A percentile compares a stretch with the other conserved stretches of the same genome.
Evolutionary conservation across 352 stramenopile genomes (phyloP).

Genomic region (Ophiocytium majus): DNA sequence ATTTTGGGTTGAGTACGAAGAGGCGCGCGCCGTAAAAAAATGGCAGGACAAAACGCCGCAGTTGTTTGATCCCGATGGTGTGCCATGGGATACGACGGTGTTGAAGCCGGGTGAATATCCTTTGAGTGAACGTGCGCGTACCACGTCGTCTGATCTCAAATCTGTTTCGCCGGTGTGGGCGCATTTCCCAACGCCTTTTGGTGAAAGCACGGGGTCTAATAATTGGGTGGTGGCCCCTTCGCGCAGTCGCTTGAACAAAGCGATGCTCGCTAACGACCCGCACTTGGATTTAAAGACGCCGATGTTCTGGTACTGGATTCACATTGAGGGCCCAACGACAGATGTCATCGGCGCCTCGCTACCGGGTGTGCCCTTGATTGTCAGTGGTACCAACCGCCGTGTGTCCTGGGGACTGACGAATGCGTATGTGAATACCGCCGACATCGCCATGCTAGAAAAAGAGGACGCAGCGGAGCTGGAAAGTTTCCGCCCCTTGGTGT

Average conservation of each 20-base stretch:
- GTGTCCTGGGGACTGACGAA: slow-evolving; percentile 4
- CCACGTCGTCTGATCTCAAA: neutral
- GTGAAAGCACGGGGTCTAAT: neutral
- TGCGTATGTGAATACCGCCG: neutral
- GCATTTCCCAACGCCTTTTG: neutral
- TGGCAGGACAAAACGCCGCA: neutral
- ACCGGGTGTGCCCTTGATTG: neutral
- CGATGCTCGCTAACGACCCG: slow-evolving; percentile 4
- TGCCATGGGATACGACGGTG: neutral
- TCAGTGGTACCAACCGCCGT: neutral
- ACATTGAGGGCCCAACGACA: neutral
- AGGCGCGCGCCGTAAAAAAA: neutral
- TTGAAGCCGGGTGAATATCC: slow-evolving; percentile 4
- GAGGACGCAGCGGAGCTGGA: neutral
- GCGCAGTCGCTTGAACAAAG: neutral
- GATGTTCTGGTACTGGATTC: slow-evolving; percentile 15
- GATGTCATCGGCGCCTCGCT: neutral
- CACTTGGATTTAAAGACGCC: slow-evolving; percentile 1
- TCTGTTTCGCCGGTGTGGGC: neutral
- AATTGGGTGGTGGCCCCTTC: neutral
- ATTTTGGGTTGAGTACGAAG: neutral
- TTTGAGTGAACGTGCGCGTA: too few relatives aligned
- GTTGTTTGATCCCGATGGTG: neutral
- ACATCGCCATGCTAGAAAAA: neutral
- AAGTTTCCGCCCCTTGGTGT: neutral